These are phyloP conservation scores for Trichomonascaceae sp. DNA, from an alignment of 1,139 yeast genomes.

Conservation along the genomic window DNA sequence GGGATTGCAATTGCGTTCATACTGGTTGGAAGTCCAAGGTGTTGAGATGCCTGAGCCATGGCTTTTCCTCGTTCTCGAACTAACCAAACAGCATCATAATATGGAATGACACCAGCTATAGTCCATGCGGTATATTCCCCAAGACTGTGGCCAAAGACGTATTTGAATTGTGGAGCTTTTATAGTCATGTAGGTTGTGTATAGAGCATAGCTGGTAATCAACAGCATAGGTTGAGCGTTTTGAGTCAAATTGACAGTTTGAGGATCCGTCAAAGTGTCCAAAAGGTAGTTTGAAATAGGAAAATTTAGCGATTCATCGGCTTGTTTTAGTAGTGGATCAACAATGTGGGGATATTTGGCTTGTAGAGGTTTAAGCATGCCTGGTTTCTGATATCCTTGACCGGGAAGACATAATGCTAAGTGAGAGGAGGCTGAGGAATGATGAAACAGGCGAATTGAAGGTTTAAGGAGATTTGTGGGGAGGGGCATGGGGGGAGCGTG, in stretches of 20 bases:
- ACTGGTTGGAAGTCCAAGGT: conserved; percentile 5
- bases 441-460: background rate
- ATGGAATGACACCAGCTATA: conserved; percentile 40
- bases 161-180: conserved; percentile 14
- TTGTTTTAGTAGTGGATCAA: conserved; percentile 28
- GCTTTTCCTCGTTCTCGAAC: conserved; percentile 48
- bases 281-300: conserved; percentile 19
- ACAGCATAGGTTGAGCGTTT: conserved; percentile 58
- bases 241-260: conserved; percentile 35
- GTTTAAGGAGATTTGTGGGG: background rate
- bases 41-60: conserved; percentile 38
- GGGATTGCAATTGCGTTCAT: conserved; percentile 10
- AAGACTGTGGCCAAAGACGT: conserved; percentile 52
- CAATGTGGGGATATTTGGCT: conserved; percentile 20
- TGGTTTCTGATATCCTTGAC: conserved; percentile 37
- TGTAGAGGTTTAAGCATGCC: conserved; percentile 31
- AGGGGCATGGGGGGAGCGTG: background rate
- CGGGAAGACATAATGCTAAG: conserved; percentile 25
- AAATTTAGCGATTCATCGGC: conserved; percentile 30
- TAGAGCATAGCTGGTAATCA: conserved; percentile 43
- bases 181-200: conserved; percentile 27
- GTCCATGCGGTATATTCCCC: conserved; percentile 56
- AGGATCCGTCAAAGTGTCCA: conserved; percentile 17
- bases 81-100: conserved; percentile 41
- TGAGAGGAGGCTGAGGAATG: background rate